Base-by-base conservation (phyloP, 2,329 filamentous ascomycete genomes). In the Canariomyces notabilis region DNA sequence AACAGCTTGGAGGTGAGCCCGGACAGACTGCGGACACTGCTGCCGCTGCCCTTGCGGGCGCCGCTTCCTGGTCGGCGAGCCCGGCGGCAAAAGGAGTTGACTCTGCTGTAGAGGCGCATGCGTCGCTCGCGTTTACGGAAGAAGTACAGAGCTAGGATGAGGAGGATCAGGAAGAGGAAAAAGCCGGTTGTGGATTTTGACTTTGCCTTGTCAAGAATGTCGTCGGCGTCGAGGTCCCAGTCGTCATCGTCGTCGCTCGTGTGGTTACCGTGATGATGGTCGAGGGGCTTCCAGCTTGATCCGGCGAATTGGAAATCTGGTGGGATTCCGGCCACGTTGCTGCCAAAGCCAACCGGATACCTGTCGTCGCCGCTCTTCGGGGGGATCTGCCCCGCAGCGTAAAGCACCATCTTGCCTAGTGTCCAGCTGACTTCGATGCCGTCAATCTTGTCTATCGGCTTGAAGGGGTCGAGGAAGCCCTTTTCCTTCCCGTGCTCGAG, bases 391-490 rank as follows among this genome's bases (percentile, higher is more conserved):
- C 89, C 93, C 0, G 91, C 83, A 4, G 93, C 93, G 58, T 97
- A 97, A 4, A 98, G 77, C 6, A 98, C 80, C 77, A 97, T 96
- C 63, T 96, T 95, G 1, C 93, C 93, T 5, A 98, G 71, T 0
- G 93, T 97, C 93, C 93, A 98, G 70, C 88, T 95, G 15, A 98
- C 85, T 70, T 98, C 94, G 6, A 89, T 84, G 15, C 83, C 87
- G 56, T 89, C 82, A 56, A 98, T 90, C 65, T 93, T 93, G 66
- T 98, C 83, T 22, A 97, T 86, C 0, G 93, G 88, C 63, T 91
- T 87, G 69, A 98, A 98, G 0, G 91, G 80, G 57, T 93, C 84
- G 4, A 89, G 65, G 58, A 87, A 93, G 0, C 85, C 86, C 57
- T 85, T 85, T 23, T 81, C 75, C 63, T 89, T 86, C 2, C 81